These are phyloP conservation scores for Polymyxa betae DNA, from an alignment of 208 protist genomes.

Conservation along the genomic window DNA sequence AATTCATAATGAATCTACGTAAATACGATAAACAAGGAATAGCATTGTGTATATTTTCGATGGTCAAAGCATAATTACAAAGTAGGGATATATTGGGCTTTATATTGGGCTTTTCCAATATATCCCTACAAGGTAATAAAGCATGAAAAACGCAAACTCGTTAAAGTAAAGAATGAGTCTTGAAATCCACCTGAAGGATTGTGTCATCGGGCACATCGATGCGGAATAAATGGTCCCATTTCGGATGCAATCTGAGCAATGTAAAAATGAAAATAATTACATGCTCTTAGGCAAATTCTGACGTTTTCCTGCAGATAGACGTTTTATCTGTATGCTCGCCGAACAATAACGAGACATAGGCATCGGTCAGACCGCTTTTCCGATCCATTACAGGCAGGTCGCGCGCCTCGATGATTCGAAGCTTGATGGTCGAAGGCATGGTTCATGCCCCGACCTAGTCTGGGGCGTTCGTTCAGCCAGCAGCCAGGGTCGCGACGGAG, in stretches of 20 bases:
- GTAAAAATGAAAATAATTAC: neutral
- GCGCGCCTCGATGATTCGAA: constrained; percentile 70
- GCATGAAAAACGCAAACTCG: neutral
- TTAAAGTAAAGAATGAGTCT: neutral
- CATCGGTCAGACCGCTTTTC: constrained; percentile 68
- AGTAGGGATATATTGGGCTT: too few relatives aligned
- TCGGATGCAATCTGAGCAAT: constrained; percentile 45
- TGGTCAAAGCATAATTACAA: too few relatives aligned
- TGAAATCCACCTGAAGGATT: constrained; percentile 15
- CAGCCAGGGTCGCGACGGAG: too few relatives aligned
- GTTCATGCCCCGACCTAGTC: too few relatives aligned
- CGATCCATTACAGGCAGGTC: constrained; percentile 79
- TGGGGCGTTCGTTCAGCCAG: too few relatives aligned
- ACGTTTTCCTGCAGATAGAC: constrained; percentile 42
- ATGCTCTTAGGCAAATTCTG: neutral
- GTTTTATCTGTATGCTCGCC: constrained; percentile 38
- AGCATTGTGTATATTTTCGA: too few relatives aligned
- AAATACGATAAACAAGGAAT: too few relatives aligned
- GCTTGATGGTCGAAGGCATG: constrained; percentile 75
- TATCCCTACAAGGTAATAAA: too few relatives aligned
- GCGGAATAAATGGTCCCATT: constrained; percentile 52
- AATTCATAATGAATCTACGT: too few relatives aligned
- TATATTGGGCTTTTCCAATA: too few relatives aligned
- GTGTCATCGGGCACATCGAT: constrained; percentile 42
- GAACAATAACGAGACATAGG: constrained; percentile 70